A percentile compares a stretch with the other conserved stretches of the same genome.
These are phyloP conservation scores for Cryphonectria naterciae DNA, from an alignment of 2,329 filamentous ascomycete genomes.

Conservation along the genomic window DNA sequence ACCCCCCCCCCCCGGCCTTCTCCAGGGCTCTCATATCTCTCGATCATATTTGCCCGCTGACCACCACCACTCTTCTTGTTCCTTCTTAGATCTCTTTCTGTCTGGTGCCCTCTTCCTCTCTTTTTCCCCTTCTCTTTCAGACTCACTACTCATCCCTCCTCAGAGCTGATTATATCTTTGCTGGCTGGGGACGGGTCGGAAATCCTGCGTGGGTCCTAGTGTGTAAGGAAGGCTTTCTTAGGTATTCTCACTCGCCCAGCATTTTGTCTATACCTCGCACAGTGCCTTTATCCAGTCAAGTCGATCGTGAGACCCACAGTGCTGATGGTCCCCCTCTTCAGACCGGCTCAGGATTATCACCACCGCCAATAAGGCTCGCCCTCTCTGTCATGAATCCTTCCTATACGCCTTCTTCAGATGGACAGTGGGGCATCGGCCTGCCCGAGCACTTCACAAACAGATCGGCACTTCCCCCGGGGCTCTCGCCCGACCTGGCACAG, in stretches of 20 bases:
- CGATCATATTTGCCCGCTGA: constrained; percentile 25
- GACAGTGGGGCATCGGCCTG: constrained; percentile 21
- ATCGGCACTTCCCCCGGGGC: constrained; percentile 8
- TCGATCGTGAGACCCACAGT: not conserved
- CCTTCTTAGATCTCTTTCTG: not conserved
- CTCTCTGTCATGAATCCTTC: constrained; percentile 26
- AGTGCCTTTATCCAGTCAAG: constrained; percentile 1
- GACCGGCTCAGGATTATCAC: constrained; percentile 10
- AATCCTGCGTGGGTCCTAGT: not conserved
- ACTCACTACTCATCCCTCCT: not conserved
- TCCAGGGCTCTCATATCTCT: not conserved
- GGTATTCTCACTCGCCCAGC: not conserved
- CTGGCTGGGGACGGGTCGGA: not conserved
- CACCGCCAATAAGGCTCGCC: constrained; percentile 11
- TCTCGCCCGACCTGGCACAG: constrained; percentile 17
- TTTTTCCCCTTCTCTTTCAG: not conserved
- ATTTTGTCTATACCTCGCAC: not conserved
- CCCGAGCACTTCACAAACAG: constrained; percentile 15
- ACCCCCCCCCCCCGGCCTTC: not conserved
- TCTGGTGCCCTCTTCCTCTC: not conserved
- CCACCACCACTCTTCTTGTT: constrained; percentile 4
- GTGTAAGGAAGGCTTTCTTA: not conserved
- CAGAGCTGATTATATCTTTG: constrained; percentile 1
- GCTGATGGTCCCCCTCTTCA: constrained; percentile 19
- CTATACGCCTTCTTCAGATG: constrained; percentile 17